phyloP scores from a whole-genome alignment of 345 rosid genomes.

The Psidium friedrichsthalianum region DNA sequence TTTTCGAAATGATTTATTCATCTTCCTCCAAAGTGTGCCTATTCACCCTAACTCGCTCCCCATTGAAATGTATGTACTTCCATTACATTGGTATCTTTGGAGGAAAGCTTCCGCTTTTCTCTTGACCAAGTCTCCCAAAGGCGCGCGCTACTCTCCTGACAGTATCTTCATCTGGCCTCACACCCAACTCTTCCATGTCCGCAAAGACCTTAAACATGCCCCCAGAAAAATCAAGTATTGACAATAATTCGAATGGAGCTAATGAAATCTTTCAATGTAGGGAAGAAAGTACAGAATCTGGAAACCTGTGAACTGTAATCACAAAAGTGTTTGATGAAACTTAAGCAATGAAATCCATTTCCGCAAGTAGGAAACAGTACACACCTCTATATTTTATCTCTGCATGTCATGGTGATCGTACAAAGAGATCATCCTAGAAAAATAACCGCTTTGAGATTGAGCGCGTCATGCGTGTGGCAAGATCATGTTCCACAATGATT shows the following conservation, averaged over 20 bases:
- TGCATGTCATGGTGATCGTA: conserved; percentile 69
- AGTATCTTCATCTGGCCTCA: conserved; percentile 74
- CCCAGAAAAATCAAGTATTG: background rate
- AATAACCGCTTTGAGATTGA: conserved; percentile 79
- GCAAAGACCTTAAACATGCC: conserved; percentile 52
- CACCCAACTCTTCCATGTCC: conserved; percentile 86
- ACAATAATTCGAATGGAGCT: background rate
- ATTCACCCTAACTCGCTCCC: no score
- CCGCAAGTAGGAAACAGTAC: no score
- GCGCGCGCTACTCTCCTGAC: conserved; percentile 50
- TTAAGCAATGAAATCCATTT: background rate
- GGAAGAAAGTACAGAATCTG: background rate
- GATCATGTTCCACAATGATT: conserved; percentile 81
- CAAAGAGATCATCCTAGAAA: conserved; percentile 70
- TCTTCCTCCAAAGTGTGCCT: no score
- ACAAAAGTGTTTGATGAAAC: background rate
- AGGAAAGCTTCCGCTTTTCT: no score
- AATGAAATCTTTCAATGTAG: background rate
- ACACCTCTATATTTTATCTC: conserved; percentile 67
- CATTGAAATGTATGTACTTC: no score
- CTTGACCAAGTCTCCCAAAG: conserved; percentile 44
- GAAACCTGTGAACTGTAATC: background rate
- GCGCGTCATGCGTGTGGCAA: conserved; percentile 53
- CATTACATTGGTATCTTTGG: no score
- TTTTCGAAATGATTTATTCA: background rate